Conservation (phyloP, 129 eudicot species). For the carrot (Daucus carota) region DNA sequence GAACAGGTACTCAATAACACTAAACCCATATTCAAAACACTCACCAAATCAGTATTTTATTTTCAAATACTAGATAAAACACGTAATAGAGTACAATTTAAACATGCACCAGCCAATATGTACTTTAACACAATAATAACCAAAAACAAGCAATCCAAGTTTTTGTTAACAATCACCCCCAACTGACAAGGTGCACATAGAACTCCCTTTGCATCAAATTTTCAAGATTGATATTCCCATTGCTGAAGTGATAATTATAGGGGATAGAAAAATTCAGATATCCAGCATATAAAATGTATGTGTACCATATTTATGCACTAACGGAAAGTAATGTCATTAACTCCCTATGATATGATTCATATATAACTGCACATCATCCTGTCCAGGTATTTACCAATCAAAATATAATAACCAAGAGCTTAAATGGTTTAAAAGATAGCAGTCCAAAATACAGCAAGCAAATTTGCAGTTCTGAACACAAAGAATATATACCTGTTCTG, state of each 20-base stretch:
- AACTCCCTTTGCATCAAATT: neutral
- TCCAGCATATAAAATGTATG: neutral
- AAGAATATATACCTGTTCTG: conserved; percentile 69
- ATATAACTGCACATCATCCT: too few species aligned
- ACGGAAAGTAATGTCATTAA: neutral
- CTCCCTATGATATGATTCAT: neutral
- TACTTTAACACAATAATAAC: neutral
- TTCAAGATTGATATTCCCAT: neutral
- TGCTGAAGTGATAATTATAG: neutral
- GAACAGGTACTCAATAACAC: neutral
- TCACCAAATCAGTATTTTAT: too few species aligned
- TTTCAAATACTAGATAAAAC: neutral
- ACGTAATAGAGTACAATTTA: neutral
- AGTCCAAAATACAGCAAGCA: neutral
- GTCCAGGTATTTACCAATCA: neutral
- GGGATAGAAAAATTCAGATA: neutral
- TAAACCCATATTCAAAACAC: neutral
- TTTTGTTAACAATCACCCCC: neutral
- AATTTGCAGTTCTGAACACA: neutral
- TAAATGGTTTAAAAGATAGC: neutral
- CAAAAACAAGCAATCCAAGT: neutral
- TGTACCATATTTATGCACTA: neutral
- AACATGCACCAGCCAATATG: neutral
- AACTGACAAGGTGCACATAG: neutral
- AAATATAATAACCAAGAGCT: neutral